Conservation (phyloP, 1,284 basidiomycete species). For the Inonotus obliquus region DNA sequence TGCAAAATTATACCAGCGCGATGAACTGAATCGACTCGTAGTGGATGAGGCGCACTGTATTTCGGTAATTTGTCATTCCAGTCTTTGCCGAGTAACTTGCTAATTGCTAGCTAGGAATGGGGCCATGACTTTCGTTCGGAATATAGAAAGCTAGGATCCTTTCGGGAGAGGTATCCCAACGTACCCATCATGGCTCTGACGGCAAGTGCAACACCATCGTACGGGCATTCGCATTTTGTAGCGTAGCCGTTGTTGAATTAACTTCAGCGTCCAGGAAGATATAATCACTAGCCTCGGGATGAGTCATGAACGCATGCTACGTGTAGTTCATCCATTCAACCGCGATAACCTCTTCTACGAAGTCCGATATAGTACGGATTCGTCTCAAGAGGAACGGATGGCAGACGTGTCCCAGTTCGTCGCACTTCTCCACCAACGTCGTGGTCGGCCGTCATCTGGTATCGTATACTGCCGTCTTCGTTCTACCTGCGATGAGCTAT, state of each 20-base stretch:
- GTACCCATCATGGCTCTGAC: conserved; percentile 86
- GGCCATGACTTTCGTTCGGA: conserved; percentile 75
- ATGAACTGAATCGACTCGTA: conserved; percentile 65
- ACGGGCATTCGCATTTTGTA: conserved; percentile 19
- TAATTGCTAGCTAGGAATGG: conserved; percentile 61
- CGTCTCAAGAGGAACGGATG: conserved; percentile 48
- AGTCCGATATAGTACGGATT: conserved; percentile 55
- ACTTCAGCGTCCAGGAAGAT: conserved; percentile 60
- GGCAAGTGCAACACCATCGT: conserved; percentile 68
- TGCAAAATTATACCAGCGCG: conserved; percentile 44
- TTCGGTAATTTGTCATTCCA: conserved; percentile 43
- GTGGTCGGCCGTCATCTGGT: conserved; percentile 62
- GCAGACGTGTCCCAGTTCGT: conserved; percentile 68
- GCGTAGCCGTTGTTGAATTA: background rate
- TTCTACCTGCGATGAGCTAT: conserved; percentile 63
- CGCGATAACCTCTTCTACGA: conserved; percentile 80
- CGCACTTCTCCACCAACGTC: conserved; percentile 48
- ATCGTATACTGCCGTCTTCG: conserved; percentile 77
- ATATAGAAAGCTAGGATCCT: conserved; percentile 67
- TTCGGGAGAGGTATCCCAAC: conserved; percentile 61
- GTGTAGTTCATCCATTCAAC: conserved; percentile 76
- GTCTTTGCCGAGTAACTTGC: background rate
- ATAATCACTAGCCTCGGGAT: conserved; percentile 66
- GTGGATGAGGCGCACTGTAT: conserved; percentile 89
- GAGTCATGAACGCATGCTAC: conserved; percentile 48